Base-by-base conservation (phyloP, 805 yeast species). In the Phaffomyces thermotolerans region DNA sequence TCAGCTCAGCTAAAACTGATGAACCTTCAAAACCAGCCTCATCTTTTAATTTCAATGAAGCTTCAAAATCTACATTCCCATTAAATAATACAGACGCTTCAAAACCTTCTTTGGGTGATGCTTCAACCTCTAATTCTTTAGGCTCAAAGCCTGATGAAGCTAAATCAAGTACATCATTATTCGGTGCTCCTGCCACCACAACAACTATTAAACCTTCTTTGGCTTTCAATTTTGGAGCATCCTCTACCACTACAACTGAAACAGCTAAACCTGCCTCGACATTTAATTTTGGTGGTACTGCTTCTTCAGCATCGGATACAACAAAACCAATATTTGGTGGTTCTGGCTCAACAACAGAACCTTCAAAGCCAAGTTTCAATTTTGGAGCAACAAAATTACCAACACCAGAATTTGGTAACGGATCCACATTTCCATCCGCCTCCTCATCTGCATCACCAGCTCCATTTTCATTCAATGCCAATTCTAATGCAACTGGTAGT, bases 371-470 rank as follows among this genome's bases (percentile, higher is more conserved):
- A 27, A 8, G 37, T n/a, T 22, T 35, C 15, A 18, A 17, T 29
- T 35, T 31, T 35, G 40, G 40, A 18, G 33, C 15, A 20, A 24
- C 37, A 4, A 33, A 24, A 33, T n/a, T 34, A n/a, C 41, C 35
- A 30, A 37, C 36, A 3, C 36, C 36, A 31, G 17, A 30, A n/a
- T 17, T 15, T 8, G 17, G n/a, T 3, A 18, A 37, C n/a, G 8
- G 36, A 6, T 13, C 13, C 18, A 14, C 18, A 3, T 37, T 34
- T 15, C 20, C 23, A 17, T 24, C 42, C 7, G 34, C 46, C 12
- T 43, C 46, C 3, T 12, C 39, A n/a, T 25, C 43, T n/a, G 29
- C 41, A 4, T 36, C 46, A 3, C 43, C 43, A 15, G 43, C 40
- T 17, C 46, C 46, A 23, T 43, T 43, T 9, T 23, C 43, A 18